phyloP scores from a whole-genome alignment of 352 stramenopile genomes.

The Globisporangium recalcitrans region DNA sequence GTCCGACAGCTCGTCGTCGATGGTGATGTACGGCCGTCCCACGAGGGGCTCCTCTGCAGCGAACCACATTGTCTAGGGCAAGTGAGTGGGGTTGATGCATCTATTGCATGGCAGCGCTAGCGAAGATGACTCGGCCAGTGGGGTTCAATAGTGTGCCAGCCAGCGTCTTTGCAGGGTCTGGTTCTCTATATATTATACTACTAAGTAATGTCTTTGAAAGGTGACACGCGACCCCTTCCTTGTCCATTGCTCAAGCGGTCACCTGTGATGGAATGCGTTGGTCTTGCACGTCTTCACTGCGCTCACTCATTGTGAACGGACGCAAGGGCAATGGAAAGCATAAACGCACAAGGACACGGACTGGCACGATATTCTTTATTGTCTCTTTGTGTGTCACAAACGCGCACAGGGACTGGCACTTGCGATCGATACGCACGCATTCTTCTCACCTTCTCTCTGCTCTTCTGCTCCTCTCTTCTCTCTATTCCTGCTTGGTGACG shows the following conservation, averaged over 20 bases:
- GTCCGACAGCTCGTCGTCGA: constrained; percentile 43
- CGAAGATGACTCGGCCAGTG: background rate
- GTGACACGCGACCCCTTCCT: background rate
- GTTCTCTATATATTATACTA: constrained; percentile 9
- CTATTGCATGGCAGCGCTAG: background rate
- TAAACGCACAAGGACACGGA: background rate
- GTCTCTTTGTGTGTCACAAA: background rate
- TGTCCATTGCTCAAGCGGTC: too few species aligned
- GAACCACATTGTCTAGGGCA: constrained; percentile 35
- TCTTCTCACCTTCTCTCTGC: background rate
- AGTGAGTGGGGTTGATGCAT: background rate
- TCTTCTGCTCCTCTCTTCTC: background rate
- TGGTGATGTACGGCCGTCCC: constrained; percentile 65
- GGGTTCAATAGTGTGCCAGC: background rate
- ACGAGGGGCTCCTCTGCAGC: constrained; percentile 6
- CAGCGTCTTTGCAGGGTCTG: background rate
- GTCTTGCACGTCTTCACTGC: too few species aligned
- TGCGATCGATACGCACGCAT: background rate
- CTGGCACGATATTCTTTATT: background rate
- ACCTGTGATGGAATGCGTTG: background rate
- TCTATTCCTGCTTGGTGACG: constrained; percentile 34
- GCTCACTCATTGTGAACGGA: too few species aligned
- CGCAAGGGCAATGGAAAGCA: background rate
- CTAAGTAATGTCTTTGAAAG: constrained; percentile 7
- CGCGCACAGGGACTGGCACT: background rate